These are phyloP conservation scores for Salisapilia sapeloensis DNA, from an alignment of 352 stramenopile genomes.

Conservation along the genomic window DNA sequence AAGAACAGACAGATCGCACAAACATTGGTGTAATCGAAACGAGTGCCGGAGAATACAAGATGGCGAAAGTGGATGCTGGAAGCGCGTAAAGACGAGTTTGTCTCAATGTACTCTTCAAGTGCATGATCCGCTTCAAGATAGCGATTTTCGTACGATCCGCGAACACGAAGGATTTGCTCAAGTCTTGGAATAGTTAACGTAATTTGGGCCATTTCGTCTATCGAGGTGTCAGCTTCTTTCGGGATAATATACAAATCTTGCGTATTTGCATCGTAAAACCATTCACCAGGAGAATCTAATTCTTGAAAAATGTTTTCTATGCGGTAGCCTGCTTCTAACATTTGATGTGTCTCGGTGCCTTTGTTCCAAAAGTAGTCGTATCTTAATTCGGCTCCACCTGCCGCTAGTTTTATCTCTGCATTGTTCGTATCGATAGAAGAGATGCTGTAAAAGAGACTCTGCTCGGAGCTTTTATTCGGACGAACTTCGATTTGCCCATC, in stretches of 20 bases:
- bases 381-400: constrained; percentile 32
- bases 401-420: constrained; percentile 13
- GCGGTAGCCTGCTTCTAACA: constrained; percentile 13
- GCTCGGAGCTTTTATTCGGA: constrained; percentile 8
- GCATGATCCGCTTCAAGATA: constrained; percentile 20
- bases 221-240: constrained; percentile 8
- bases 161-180: constrained; percentile 41
- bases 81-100: constrained; percentile 11
- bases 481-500: constrained; percentile 14
- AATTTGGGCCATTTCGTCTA: constrained; percentile 8
- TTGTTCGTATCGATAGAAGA: constrained; percentile 6
- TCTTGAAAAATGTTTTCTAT: constrained; percentile 51
- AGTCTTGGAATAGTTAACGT: constrained; percentile 36
- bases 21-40: constrained; percentile 36
- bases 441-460: constrained; percentile 27
- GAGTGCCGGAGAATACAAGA: constrained; percentile 40
- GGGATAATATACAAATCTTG: constrained; percentile 44
- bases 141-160: constrained; percentile 34
- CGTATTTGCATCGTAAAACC: constrained; percentile 38
- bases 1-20: constrained; percentile 14
- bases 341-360: constrained; percentile 1
- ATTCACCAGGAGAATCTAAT: constrained; percentile 38
- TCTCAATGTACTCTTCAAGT: constrained; percentile 21
- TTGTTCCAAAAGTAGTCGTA: constrained; percentile 19
- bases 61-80: constrained; percentile 35